A percentile compares a stretch with the other conserved stretches of the same genome.
Evolutionary conservation across 75 land plant species (phyloP).

Genomic region (Cunninghamia lanceolata): DNA sequence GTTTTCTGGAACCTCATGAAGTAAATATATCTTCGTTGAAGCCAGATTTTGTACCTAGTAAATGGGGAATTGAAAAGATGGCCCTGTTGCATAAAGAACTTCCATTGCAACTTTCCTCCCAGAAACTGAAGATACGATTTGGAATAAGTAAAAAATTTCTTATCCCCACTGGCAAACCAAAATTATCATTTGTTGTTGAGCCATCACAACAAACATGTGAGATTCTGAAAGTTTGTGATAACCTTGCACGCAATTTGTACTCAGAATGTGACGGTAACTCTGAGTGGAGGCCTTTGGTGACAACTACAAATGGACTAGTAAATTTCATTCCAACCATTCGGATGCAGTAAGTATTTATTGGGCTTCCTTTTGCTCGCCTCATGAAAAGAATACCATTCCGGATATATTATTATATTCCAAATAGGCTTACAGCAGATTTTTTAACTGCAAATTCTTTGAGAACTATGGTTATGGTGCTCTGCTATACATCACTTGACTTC

Average conservation of each 20-base stretch:
- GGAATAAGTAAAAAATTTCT: conserved; percentile 51
- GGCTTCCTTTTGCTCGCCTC: neutral
- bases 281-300: conserved; percentile 56
- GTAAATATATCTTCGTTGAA: conserved; percentile 29
- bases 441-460: neutral
- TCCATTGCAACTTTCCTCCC: conserved; percentile 35
- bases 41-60: conserved; percentile 24
- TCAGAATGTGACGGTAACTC: conserved; percentile 43
- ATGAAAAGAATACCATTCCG: neutral
- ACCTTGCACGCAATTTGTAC: conserved; percentile 24
- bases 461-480: neutral
- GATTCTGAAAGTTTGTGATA: conserved; percentile 49
- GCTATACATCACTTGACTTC: neutral
- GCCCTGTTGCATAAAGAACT: conserved; percentile 29
- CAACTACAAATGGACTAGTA: conserved; percentile 27
- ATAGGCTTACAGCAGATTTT: neutral
- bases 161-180: conserved; percentile 49
- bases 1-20: conserved; percentile 19
- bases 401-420: neutral
- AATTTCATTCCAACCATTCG: conserved; percentile 39
- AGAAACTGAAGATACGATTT: conserved; percentile 37
- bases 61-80: conserved; percentile 25
- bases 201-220: conserved; percentile 31
- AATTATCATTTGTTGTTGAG: conserved; percentile 56
- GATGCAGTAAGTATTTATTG: conserved; percentile 47